Conservation (phyloP, 1,139 yeast genomes). For the Blastobotrys raffinosifermentans region DNA sequence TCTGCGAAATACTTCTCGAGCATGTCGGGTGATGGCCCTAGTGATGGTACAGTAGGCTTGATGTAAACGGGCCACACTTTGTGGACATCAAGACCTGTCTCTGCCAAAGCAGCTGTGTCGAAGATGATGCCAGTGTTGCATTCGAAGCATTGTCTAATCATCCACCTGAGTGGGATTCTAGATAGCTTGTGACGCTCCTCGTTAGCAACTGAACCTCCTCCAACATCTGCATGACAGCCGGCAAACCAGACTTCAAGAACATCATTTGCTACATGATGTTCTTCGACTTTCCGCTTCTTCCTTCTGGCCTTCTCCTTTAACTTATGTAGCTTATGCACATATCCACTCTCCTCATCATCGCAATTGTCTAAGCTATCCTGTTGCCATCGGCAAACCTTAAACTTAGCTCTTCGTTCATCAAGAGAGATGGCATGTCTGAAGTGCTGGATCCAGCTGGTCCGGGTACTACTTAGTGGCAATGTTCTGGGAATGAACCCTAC, state of each 20-base stretch:
- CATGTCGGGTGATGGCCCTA: slow-evolving; percentile 7
- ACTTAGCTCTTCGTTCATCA: slow-evolving; percentile 33
- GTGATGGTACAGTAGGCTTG: slow-evolving; percentile 3
- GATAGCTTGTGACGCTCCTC: slow-evolving; percentile 6
- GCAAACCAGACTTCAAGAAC: slow-evolving; percentile 35
- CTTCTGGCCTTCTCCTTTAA: neutral
- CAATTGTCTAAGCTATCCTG: slow-evolving; percentile 3
- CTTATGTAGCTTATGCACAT: neutral
- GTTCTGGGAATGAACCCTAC: slow-evolving; percentile 35
- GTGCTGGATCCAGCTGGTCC: slow-evolving; percentile 33
- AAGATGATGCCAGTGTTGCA: slow-evolving; percentile 9
- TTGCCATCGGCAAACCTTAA: slow-evolving; percentile 11
- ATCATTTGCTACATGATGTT: slow-evolving; percentile 27
- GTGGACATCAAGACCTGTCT: slow-evolving; percentile 8
- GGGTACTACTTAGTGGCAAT: slow-evolving; percentile 33
- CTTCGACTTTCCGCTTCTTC: slow-evolving; percentile 9
- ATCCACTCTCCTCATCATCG: neutral
- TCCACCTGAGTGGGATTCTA: slow-evolving; percentile 9
- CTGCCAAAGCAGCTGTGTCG: slow-evolving; percentile 7
- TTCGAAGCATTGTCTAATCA: slow-evolving; percentile 9
- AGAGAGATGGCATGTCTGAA: slow-evolving; percentile 38
- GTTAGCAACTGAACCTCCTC: slow-evolving; percentile 25
- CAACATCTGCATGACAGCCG: slow-evolving; percentile 39
- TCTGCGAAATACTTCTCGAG: slow-evolving; percentile 5
- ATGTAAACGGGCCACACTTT: slow-evolving; percentile 8